A percentile compares a stretch with the other conserved stretches of the same genome.
These are phyloP conservation scores for Trichosporon faecale DNA, from an alignment of 1,284 basidiomycete genomes.

Conservation along the genomic window DNA sequence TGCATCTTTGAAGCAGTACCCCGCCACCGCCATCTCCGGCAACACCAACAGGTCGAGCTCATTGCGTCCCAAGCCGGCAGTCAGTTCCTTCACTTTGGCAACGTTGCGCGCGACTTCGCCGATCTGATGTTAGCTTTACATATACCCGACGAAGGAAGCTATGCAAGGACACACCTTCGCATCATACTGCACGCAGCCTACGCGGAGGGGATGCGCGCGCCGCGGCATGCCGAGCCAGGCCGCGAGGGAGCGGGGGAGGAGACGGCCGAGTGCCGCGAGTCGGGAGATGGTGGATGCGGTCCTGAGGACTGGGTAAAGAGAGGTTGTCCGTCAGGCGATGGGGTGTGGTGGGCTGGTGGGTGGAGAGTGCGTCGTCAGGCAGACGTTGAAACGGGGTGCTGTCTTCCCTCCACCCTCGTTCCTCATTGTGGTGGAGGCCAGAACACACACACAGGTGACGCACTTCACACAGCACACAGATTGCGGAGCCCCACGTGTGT, in stretches of 20 bases:
- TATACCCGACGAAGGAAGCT: background rate
- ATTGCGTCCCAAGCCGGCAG: conserved; percentile 63
- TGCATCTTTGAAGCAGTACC: conserved; percentile 74
- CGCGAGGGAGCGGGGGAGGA: background rate
- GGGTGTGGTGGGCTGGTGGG: background rate
- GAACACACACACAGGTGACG: too few species aligned
- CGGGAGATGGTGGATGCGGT: background rate
- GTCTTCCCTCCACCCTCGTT: too few species aligned
- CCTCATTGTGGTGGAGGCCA: too few species aligned
- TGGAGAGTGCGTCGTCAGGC: too few species aligned
- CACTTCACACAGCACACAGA: background rate
- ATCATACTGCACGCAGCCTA: conserved; percentile 63
- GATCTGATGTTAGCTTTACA: conserved; percentile 55
- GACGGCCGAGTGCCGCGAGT: background rate
- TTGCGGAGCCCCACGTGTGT: background rate
- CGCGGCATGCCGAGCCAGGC: background rate
- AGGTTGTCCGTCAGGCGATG: too few species aligned
- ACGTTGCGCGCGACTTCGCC: conserved; percentile 70
- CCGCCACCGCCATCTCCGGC: conserved; percentile 64
- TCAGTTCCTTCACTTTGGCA: conserved; percentile 61
- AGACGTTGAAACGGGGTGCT: too few species aligned
- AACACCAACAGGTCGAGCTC: conserved; percentile 81
- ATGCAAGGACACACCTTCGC: conserved; percentile 54
- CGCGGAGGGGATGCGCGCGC: conserved; percentile 46
- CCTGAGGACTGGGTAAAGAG: too few species aligned